Evolutionary conservation across 2,329 filamentous ascomycete genomes (phyloP).

Genomic region (Fusarium palustre): DNA sequence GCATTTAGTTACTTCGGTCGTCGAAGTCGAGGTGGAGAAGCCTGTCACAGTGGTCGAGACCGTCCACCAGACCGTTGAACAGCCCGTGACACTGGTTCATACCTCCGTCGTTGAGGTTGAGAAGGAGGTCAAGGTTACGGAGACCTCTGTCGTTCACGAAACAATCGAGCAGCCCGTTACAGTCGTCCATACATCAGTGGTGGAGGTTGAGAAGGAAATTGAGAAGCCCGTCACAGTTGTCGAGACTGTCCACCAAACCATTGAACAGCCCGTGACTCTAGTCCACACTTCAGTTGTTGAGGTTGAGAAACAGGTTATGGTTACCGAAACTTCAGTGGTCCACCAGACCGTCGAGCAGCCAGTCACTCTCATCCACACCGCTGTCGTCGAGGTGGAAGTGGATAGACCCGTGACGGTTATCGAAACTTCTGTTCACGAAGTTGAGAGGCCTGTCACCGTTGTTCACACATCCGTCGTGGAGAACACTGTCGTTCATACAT

Average conservation of each 20-base stretch:
- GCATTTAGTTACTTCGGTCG: conserved; percentile 11
- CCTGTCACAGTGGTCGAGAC: conserved; percentile 25
- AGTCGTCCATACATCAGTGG: conserved; percentile 5
- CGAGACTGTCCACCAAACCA: conserved; percentile 12
- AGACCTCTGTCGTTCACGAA: conserved; percentile 24
- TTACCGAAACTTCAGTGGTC: conserved; percentile 20
- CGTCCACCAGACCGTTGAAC: conserved; percentile 15
- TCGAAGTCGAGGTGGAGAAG: conserved; percentile 16
- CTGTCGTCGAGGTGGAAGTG: conserved; percentile 19
- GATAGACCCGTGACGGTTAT: conserved; percentile 13
- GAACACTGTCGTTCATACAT: conserved; percentile 20
- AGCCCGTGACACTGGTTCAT: neutral
- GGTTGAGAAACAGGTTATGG: conserved; percentile 6
- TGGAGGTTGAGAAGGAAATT: conserved; percentile 8
- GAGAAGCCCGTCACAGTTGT: conserved; percentile 23
- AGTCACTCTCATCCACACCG: conserved; percentile 17
- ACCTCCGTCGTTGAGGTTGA: conserved; percentile 7
- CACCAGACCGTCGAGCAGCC: conserved; percentile 21
- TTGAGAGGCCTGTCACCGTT: conserved; percentile 21
- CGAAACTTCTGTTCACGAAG: conserved; percentile 8
- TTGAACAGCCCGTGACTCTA: conserved; percentile 18
- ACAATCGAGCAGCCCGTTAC: conserved; percentile 13
- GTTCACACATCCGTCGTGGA: conserved; percentile 27
- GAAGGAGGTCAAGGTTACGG: conserved; percentile 2
- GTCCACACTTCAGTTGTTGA: conserved; percentile 16